Evolutionary conservation across 2,329 filamentous ascomycete genomes (phyloP).

Genomic region (Colletotrichum incanum): DNA sequence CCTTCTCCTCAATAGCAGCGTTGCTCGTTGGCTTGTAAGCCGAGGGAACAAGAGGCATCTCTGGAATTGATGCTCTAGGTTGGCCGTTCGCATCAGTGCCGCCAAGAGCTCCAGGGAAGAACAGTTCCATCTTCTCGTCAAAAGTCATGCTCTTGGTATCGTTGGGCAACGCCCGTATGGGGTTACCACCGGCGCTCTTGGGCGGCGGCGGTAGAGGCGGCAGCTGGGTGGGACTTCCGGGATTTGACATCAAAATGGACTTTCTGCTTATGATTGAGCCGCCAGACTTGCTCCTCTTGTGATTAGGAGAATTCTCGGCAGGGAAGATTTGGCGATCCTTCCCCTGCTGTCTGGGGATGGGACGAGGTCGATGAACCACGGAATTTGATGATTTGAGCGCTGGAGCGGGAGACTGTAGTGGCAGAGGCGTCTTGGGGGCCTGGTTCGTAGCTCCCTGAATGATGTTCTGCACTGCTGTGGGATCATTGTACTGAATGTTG

Average conservation of each 20-base stretch:
- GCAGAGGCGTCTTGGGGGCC: constrained; percentile 44
- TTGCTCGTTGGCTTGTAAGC: constrained; percentile 48
- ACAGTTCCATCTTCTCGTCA: constrained; percentile 69
- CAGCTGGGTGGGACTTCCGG: constrained; percentile 65
- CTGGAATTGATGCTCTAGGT: constrained; percentile 56
- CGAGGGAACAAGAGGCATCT: constrained; percentile 58
- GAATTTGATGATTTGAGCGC: constrained; percentile 53
- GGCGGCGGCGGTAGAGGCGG: constrained; percentile 67
- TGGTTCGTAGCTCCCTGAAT: constrained; percentile 60
- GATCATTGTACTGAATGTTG: constrained; percentile 70
- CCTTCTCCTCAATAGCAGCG: constrained; percentile 44
- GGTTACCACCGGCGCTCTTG: constrained; percentile 55
- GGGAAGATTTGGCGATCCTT: constrained; percentile 65
- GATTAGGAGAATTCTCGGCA: constrained; percentile 59
- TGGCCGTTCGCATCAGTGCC: constrained; percentile 7
- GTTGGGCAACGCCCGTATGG: constrained; percentile 62
- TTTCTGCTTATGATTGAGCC: constrained; percentile 62
- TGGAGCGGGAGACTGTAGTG: constrained; percentile 11
- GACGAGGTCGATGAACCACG: constrained; percentile 69
- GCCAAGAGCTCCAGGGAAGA: constrained; percentile 59
- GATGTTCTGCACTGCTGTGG: constrained; percentile 64
- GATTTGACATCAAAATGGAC: constrained; percentile 60
- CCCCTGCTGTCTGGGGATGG: constrained; percentile 66
- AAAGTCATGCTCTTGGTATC: constrained; percentile 72
- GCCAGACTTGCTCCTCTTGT: constrained; percentile 66